A percentile compares a stretch with the other conserved stretches of the same genome.
Evolutionary conservation across 257 asterid species (phyloP).

Genomic region (Anisodus tanguticus): DNA sequence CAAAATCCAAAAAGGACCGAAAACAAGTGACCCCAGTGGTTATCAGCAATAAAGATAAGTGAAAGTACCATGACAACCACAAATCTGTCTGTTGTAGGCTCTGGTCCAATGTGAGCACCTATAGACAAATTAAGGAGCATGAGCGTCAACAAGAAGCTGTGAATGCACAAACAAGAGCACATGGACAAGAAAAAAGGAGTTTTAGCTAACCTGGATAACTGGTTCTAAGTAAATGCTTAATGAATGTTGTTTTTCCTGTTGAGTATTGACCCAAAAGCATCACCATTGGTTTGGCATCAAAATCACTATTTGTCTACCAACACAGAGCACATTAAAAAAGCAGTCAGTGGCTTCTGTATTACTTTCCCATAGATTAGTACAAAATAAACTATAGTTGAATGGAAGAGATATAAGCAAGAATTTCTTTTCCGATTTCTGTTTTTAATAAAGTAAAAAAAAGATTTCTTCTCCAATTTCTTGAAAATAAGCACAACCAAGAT

Average conservation of each 20-base stretch:
- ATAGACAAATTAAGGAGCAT: conserved; percentile 29
- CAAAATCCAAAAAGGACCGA: neutral
- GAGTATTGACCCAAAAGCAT: conserved; percentile 99
- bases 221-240: conserved; percentile 84
- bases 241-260: conserved; percentile 98
- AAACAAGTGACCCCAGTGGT: neutral
- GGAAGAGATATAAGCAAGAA: neutral
- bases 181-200: conserved; percentile 24
- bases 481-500: neutral
- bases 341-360: neutral
- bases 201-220: conserved; percentile 77
- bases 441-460: too few relatives aligned
- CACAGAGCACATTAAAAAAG: conserved; percentile 26
- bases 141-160: conserved; percentile 17
- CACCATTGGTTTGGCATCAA: conserved; percentile 99
- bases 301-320: conserved; percentile 72
- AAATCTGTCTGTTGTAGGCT: conserved; percentile 99
- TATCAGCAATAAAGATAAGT: neutral
- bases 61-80: conserved; percentile 91
- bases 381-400: neutral
- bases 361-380: neutral
- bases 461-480: neutral
- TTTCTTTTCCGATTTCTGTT: neutral
- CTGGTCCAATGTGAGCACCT: conserved; percentile 99
- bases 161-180: conserved; percentile 10